A percentile compares a stretch with the other conserved stretches of the same genome.
These are phyloP conservation scores for Trametes hirsuta DNA, from an alignment of 1,284 basidiomycete genomes.

Conservation along the genomic window DNA sequence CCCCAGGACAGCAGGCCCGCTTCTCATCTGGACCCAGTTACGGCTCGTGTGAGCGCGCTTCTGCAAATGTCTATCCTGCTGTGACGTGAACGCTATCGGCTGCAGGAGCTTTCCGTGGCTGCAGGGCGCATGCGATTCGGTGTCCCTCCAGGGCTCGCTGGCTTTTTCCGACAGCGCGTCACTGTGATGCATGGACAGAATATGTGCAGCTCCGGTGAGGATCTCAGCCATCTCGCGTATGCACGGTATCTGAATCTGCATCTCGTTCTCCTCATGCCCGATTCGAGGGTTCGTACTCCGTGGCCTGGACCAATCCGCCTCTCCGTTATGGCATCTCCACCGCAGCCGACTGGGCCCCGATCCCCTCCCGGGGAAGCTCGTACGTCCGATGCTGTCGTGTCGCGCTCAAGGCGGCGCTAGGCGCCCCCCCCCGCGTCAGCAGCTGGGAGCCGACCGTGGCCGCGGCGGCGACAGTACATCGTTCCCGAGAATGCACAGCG, in stretches of 20 bases:
- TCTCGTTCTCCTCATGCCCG: constrained; percentile 28
- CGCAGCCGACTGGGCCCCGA: constrained; percentile 16
- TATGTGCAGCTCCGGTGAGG: background rate
- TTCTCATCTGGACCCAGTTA: background rate
- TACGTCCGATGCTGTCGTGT: constrained; percentile 25
- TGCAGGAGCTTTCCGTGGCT: background rate
- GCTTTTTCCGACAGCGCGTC: constrained; percentile 10
- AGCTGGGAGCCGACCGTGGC: constrained; percentile 10
- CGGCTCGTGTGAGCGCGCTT: constrained; percentile 6
- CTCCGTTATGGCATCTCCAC: constrained; percentile 17
- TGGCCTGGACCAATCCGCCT: constrained; percentile 16
- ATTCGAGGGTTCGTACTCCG: constrained; percentile 26
- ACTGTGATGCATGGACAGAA: background rate
- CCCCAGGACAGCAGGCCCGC: constrained; percentile 1
- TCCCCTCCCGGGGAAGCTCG: constrained; percentile 16
- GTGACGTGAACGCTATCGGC: constrained; percentile 12
- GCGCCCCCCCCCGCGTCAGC: constrained; percentile 10
- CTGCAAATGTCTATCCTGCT: constrained; percentile 1
- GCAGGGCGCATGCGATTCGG: constrained; percentile 1
- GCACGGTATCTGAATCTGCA: constrained; percentile 25
- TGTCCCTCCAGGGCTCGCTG: constrained; percentile 6
- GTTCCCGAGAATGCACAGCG: constrained; percentile 12
- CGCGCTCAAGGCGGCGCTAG: constrained; percentile 16
- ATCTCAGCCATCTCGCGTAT: constrained; percentile 19
- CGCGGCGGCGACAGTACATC: constrained; percentile 2